Base-by-base conservation (phyloP, 1,139 yeast species). In the Zygosaccharomyces sapae region DNA sequence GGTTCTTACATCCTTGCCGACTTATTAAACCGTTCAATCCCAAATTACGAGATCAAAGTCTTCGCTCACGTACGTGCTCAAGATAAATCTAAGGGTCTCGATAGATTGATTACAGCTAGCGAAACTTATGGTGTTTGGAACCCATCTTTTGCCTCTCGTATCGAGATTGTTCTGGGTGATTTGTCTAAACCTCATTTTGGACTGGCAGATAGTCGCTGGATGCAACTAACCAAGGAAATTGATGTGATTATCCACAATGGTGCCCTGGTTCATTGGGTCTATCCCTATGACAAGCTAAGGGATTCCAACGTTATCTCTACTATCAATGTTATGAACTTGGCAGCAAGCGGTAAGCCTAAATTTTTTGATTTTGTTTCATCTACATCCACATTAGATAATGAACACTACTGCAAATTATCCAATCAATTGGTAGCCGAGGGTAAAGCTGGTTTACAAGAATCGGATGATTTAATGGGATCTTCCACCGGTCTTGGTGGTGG, bases 261-360 rank as follows among this genome's bases (percentile, higher is more conserved):
- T 71, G 99, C 98, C 3, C 75, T 90, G 53, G 99, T 94, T 37
- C 98, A 94, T 68, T 94, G 99, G 99, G 96, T 90, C 2, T 92
- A 86, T 66, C 98, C 97, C 38, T 94, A 94, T 69, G 72, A 85
- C 44, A 87, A 86, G 59, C 74, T 94, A 58, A 80, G 97, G 59
- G 96, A 88, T 52, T 95, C 98, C 34, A 94, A 94, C 64, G 98
- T 94, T 33, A 71, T 90, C 52, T 83, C 96, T 44, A 86, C 97
- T 0, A 71, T 90, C 53, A 86, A 90, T 59, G 89, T 89, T 8
- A 72, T 94, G 78, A 83, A 82, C 60, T 69, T 94, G 62, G 87
- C 95, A 59, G 77, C 75, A 4, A 69, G 77, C 20, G 97, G 97
- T 39, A 89, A 86, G 66, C 79, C 97, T 38, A 94, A 94, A 68